These are phyloP conservation scores for Corymbia citriodora DNA, from an alignment of 441 rosid genomes.

Conservation along the genomic window DNA sequence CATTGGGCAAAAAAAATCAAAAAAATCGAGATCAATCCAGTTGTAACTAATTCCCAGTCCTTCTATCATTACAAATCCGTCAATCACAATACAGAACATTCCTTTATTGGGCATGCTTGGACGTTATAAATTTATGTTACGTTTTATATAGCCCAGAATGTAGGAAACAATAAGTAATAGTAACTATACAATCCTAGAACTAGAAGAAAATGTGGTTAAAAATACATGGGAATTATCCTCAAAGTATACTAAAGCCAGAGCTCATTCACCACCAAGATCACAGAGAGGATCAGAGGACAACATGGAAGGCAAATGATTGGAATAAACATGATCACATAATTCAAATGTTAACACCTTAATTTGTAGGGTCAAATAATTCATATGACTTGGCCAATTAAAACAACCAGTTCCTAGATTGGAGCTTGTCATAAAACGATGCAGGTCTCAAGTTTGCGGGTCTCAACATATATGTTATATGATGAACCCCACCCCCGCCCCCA, in stretches of 20 bases:
- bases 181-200: background rate
- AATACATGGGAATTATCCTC: background rate
- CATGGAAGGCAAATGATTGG: background rate
- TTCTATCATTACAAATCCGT: background rate
- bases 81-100: background rate
- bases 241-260: background rate
- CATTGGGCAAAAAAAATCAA: background rate
- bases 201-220: background rate
- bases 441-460: background rate
- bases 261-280: background rate
- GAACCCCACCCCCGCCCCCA: background rate
- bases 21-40: background rate
- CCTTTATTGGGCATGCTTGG: background rate
- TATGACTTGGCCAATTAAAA: background rate
- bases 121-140: background rate
- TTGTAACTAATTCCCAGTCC: background rate
- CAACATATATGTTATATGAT: background rate
- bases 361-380: background rate
- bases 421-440: background rate
- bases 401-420: background rate
- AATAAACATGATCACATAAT: background rate
- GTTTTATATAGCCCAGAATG: background rate
- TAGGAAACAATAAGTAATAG: background rate
- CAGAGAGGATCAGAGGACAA: background rate
- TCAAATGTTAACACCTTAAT: background rate